phyloP scores from a whole-genome alignment of 2,329 filamentous ascomycete genomes.

The Achaetomium macrosporum region DNA sequence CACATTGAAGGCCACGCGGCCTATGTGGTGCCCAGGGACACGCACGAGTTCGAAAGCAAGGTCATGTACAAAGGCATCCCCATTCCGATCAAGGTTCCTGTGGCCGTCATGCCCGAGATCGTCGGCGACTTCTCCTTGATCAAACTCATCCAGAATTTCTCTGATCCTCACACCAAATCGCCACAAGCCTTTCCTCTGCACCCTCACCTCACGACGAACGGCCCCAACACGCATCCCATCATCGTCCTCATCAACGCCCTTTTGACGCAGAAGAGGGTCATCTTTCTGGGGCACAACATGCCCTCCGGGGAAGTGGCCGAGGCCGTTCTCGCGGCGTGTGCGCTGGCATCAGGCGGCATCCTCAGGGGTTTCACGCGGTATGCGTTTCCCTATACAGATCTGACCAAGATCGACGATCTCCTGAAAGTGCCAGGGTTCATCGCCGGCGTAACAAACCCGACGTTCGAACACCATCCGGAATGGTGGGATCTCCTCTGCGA shows the following conservation, averaged over 20 bases:
- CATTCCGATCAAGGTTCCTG: constrained; percentile 93
- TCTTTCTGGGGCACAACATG: constrained; percentile 92
- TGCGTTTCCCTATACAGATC: constrained; percentile 95
- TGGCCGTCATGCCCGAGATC: constrained; percentile 87
- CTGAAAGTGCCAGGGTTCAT: constrained; percentile 96
- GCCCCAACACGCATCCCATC: constrained; percentile 84
- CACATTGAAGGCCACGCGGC: constrained; percentile 56
- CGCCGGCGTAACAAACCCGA: constrained; percentile 94
- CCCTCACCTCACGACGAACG: constrained; percentile 88
- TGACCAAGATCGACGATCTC: constrained; percentile 95
- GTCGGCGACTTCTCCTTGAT: constrained; percentile 97
- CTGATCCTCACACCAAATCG: constrained; percentile 70
- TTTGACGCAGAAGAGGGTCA: constrained; percentile 90
- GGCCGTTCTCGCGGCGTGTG: constrained; percentile 95
- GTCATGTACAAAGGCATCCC: constrained; percentile 96
- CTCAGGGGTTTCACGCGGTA: constrained; percentile 90
- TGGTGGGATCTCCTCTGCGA: constrained; percentile 99
- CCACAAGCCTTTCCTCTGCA: constrained; percentile 82
- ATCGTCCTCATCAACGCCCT: constrained; percentile 92
- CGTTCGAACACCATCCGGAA: constrained; percentile 87
- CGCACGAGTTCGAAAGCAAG: constrained; percentile 93
- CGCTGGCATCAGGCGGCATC: constrained; percentile 86
- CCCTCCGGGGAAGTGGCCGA: constrained; percentile 95
- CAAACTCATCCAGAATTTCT: constrained; percentile 94
- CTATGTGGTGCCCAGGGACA: constrained; percentile 82